Conservation (phyloP, 768 basidiomycete genomes). For the Pulveroboletus frians region DNA sequence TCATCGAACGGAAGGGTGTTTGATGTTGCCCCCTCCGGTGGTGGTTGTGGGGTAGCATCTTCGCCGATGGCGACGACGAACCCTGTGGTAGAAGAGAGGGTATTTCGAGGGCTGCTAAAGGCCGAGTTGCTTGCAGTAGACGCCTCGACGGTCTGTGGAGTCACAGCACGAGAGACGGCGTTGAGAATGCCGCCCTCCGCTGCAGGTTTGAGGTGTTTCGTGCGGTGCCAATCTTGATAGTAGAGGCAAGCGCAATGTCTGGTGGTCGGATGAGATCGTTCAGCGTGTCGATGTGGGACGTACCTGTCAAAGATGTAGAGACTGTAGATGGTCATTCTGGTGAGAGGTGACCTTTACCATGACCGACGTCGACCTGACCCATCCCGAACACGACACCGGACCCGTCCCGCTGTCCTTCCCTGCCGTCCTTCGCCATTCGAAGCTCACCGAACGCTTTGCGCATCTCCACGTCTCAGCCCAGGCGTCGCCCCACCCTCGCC, state of each 20-base stretch:
- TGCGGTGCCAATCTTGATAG: slow-evolving; percentile 93
- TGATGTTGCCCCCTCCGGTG: slow-evolving; percentile 25
- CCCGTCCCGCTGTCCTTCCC: slow-evolving; percentile 66
- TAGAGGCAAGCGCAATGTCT: slow-evolving; percentile 92
- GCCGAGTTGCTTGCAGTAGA: slow-evolving; percentile 33
- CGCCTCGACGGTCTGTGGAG: slow-evolving; percentile 29
- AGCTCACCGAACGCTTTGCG: slow-evolving; percentile 47
- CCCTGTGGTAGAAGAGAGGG: slow-evolving; percentile 58
- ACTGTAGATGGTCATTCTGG: slow-evolving; percentile 81
- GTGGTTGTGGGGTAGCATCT: slow-evolving; percentile 31
- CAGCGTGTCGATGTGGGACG: not conserved
- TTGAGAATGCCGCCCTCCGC: slow-evolving; percentile 69
- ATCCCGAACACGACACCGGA: not conserved
- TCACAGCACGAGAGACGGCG: slow-evolving; percentile 72
- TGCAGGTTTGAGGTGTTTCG: slow-evolving; percentile 66
- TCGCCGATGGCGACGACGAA: slow-evolving; percentile 59
- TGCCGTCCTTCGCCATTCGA: slow-evolving; percentile 58
- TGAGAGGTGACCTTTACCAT: no score
- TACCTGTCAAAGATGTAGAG: slow-evolving; percentile 92
- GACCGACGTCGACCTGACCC: slow-evolving; percentile 1
- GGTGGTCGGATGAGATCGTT: not conserved
- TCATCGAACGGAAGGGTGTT: slow-evolving; percentile 87
- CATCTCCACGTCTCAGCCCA: slow-evolving; percentile 36
- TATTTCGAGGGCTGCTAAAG: slow-evolving; percentile 59
- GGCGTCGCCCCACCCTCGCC: not conserved